Base-by-base conservation (phyloP, 2,329 filamentous ascomycete species). In the Aspergillus awamori region DNA sequence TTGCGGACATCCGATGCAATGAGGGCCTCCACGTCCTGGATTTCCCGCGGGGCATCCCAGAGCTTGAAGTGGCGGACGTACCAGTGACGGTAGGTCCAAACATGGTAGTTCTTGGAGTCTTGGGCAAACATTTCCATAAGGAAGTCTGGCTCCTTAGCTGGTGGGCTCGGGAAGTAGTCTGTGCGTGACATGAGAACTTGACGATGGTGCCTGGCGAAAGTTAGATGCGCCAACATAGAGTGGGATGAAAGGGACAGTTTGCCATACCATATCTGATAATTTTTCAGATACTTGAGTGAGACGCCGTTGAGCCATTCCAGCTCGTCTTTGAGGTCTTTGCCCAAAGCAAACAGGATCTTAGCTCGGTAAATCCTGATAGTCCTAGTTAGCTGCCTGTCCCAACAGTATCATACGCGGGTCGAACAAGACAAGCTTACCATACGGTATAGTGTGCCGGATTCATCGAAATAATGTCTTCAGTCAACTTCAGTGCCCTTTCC, bases 391-490 rank as follows among this genome's bases (percentile, higher is more conserved):
- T 53, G n/a, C 30, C 3, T 3, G 4, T 4, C 58, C 22, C 20
- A 24, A 28, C n/a, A 5, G 15, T 20, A 26, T 10, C 15, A 26
- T 41, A 36, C 41, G 43, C 20, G 13, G 28, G 17, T 20, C 10
- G 26, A 28, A 13, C 17, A 13, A 20, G 8, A n/a, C 43, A 38
- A 38, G 72, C 79, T 64, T 72, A 86, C 95, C 95, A 99, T 63
- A 98, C 94, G 15, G 95, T 99, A 80, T 99, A 99, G 81, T 99
- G 95, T 0, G 95, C 93, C 15, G 95, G 91, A 77, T 99, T 99
- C 85, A 97, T 88, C 62, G 83, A 82, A 73, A 99, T 98, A 73
- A 99, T 88, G 77, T 94, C 88, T 74, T 93, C 89, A 4, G 95
- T 99, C 64, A 99, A 86, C 33, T 83, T 84, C 47, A 99, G 84